A percentile compares a stretch with the other conserved stretches of the same genome.
These are phyloP conservation scores for Exsudoporus frostii DNA, from an alignment of 768 basidiomycete species.

Conservation along the genomic window DNA sequence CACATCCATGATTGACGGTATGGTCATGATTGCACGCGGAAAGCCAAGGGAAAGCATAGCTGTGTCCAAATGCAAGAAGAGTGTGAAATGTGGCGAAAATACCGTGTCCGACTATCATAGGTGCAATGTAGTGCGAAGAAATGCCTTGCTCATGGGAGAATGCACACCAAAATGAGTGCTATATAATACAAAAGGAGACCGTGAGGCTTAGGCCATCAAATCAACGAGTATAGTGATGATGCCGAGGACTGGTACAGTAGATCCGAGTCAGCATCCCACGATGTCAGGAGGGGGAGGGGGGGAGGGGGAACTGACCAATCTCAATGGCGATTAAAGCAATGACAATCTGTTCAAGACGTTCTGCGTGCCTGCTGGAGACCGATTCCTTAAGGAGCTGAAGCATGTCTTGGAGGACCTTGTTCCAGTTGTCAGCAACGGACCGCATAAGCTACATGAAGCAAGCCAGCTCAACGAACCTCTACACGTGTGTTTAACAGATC, in stretches of 20 bases:
- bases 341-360: constrained; percentile 89
- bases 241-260: constrained; percentile 60
- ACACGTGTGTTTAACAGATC: constrained; percentile 92
- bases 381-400: constrained; percentile 92
- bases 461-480: constrained; percentile 53
- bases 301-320: constrained; percentile 52
- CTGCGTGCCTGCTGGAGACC: constrained; percentile 86
- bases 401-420: constrained; percentile 89
- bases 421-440: not conserved
- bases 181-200: constrained; percentile 12
- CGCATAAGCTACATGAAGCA: not conserved
- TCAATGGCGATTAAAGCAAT: constrained; percentile 88
- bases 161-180: not conserved
- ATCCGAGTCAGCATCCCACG: constrained; percentile 1
- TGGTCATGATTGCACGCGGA: not conserved
- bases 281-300: not conserved
- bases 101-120: constrained; percentile 6
- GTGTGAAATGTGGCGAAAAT: not conserved
- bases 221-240: constrained; percentile 91
- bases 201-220: constrained; percentile 48
- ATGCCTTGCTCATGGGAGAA: constrained; percentile 4
- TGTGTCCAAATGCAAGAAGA: not conserved
- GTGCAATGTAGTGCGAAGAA: constrained; percentile 1
- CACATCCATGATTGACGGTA: not conserved
- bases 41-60: not conserved